These are phyloP conservation scores for Ogataea parapolymorpha DNA, from an alignment of 805 yeast species.

Conservation along the genomic window DNA sequence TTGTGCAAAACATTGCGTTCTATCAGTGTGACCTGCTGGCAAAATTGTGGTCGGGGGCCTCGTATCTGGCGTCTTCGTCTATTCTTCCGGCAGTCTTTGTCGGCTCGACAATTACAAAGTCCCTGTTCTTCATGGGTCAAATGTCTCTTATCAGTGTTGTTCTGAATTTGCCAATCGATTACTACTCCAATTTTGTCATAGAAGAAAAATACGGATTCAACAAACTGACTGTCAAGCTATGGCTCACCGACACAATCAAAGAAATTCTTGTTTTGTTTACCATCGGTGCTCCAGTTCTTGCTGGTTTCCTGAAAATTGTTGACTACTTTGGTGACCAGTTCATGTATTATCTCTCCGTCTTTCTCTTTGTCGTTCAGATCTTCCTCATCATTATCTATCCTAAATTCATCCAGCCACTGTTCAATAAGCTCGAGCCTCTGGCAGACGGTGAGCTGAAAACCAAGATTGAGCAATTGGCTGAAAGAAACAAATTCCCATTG, in stretches of 20 bases:
- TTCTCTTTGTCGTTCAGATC: constrained; percentile 69
- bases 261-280: constrained; percentile 47
- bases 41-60: constrained; percentile 52
- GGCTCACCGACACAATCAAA: constrained; percentile 73
- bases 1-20: constrained; percentile 54
- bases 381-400: constrained; percentile 76
- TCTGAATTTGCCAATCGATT: constrained; percentile 61
- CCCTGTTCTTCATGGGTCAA: constrained; percentile 59
- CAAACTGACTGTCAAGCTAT: constrained; percentile 69
- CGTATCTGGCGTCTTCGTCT: constrained; percentile 31
- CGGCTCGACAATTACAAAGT: constrained; percentile 62
- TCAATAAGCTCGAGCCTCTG: constrained; percentile 87
- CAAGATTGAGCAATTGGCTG: constrained; percentile 78
- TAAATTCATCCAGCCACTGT: constrained; percentile 83
- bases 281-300: constrained; percentile 70
- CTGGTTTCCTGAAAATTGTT: constrained; percentile 76
- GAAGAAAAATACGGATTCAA: constrained; percentile 95
- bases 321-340: constrained; percentile 77
- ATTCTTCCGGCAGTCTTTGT: constrained; percentile 31
- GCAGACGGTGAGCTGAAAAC: constrained; percentile 85
- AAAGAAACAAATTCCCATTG: constrained; percentile 77
- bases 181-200: constrained; percentile 78
- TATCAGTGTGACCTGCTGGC: constrained; percentile 66
- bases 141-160: constrained; percentile 50
- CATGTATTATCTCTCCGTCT: constrained; percentile 73